Evolutionary conservation across 805 yeast genomes (phyloP).

Genomic region (Priceomyces haplophilus): DNA sequence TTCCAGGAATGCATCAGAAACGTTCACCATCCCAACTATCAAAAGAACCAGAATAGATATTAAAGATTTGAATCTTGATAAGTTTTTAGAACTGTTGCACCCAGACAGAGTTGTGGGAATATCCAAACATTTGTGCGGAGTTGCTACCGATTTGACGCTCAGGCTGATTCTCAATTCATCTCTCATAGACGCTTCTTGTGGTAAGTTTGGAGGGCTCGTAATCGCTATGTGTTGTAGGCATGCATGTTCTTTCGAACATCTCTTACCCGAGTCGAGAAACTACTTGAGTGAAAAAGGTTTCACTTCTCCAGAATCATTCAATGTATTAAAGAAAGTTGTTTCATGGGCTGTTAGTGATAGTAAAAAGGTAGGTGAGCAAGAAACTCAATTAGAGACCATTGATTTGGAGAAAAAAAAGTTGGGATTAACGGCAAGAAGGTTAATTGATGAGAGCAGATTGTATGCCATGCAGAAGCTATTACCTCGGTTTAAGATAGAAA

Average conservation of each 20-base stretch:
- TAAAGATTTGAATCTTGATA: slow-evolving; percentile 61
- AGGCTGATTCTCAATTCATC: slow-evolving; percentile 52
- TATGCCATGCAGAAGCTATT: slow-evolving; percentile 38
- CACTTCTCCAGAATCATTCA: slow-evolving; percentile 36
- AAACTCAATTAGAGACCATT: too few species aligned
- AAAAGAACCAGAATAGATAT: slow-evolving; percentile 70
- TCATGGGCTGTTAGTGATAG: slow-evolving; percentile 88
- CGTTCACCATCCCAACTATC: slow-evolving; percentile 27
- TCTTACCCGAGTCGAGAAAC: slow-evolving; percentile 46
- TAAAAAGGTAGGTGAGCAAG: slow-evolving; percentile 39
- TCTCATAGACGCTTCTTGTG: slow-evolving; percentile 12
- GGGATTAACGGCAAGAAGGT: slow-evolving; percentile 68
- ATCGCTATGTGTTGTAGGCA: slow-evolving; percentile 96
- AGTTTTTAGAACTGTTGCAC: slow-evolving; percentile 31
- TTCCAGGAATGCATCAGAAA: slow-evolving; percentile 21
- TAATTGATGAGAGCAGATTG: slow-evolving; percentile 72
- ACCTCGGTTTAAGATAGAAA: slow-evolving; percentile 41
- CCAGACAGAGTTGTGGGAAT: slow-evolving; percentile 50
- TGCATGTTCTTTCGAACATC: slow-evolving; percentile 60
- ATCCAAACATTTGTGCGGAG: slow-evolving; percentile 91
- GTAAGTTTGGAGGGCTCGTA: slow-evolving; percentile 51
- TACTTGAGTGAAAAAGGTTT: slow-evolving; percentile 37
- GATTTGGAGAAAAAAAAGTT: slow-evolving; percentile 48
- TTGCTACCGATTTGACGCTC: slow-evolving; percentile 85
- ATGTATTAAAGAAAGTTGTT: slow-evolving; percentile 56